Evolutionary conservation across 495 filamentous ascomycete species (phyloP).

Genomic region (Aspergillus saccharolyticus): DNA sequence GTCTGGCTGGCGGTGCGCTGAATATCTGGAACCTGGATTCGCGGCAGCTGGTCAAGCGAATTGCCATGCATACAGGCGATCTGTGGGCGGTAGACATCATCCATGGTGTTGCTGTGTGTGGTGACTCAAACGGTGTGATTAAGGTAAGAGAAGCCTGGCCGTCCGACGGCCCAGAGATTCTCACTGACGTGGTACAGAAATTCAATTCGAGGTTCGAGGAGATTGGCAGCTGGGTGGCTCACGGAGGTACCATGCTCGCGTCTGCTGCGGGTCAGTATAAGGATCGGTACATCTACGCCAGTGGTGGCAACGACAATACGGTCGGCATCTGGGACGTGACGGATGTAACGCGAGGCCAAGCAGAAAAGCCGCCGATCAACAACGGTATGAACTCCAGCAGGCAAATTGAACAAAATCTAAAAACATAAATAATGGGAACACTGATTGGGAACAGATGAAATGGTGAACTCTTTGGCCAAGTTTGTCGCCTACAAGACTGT

Average conservation of each 20-base stretch:
- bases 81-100: constrained; percentile 81
- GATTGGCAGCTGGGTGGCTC: constrained; percentile 75
- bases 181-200: constrained; percentile 42
- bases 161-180: not conserved
- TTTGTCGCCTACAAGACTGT: constrained; percentile 89
- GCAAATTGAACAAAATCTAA: too few relatives aligned
- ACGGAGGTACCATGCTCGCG: constrained; percentile 81
- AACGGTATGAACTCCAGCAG: constrained; percentile 44
- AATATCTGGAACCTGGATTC: constrained; percentile 98
- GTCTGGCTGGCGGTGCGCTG: constrained; percentile 81
- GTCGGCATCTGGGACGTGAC: constrained; percentile 84
- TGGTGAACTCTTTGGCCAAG: constrained; percentile 74
- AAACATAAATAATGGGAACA: too few relatives aligned
- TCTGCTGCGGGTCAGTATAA: constrained; percentile 67
- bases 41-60: constrained; percentile 76
- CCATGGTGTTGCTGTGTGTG: constrained; percentile 78
- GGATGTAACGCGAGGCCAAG: constrained; percentile 43
- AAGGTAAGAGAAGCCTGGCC: constrained; percentile 49
- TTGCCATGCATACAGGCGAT: constrained; percentile 75
- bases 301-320: constrained; percentile 89
- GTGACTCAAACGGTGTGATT: constrained; percentile 70
- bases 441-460: constrained; percentile 52
- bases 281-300: constrained; percentile 73
- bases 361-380: constrained; percentile 48
- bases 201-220: constrained; percentile 88